phyloP scores from a whole-genome alignment of 2,329 filamentous ascomycete genomes.

The Pyrenophora teres region DNA sequence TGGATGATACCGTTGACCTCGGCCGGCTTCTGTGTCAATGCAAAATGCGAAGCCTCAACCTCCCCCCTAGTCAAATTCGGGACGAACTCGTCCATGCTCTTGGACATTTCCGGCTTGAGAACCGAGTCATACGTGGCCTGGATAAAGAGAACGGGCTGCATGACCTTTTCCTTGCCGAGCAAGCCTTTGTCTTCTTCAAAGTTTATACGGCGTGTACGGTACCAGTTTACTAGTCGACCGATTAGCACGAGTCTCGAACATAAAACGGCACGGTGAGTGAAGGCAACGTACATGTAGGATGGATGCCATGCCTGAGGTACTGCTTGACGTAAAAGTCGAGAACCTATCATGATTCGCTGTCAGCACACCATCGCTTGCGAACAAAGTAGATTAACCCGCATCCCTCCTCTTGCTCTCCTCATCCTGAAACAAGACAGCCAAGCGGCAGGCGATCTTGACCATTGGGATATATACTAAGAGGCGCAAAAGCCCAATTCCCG shows the following conservation, averaged over 20 bases:
- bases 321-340: slow-evolving; percentile 76
- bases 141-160: slow-evolving; percentile 71
- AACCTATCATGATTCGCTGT: slow-evolving; percentile 54
- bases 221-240: slow-evolving; percentile 72
- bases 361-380: slow-evolving; percentile 17
- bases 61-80: slow-evolving; percentile 67
- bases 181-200: slow-evolving; percentile 70
- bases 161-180: slow-evolving; percentile 40
- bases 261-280: no score
- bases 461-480: not conserved
- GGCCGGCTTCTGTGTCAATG: slow-evolving; percentile 71
- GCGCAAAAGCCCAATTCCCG: slow-evolving; percentile 10
- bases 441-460: no score
- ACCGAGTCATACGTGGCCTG: slow-evolving; percentile 72
- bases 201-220: slow-evolving; percentile 74
- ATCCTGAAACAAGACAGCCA: slow-evolving; percentile 7
- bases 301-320: slow-evolving; percentile 73
- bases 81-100: slow-evolving; percentile 71
- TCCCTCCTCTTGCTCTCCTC: not conserved
- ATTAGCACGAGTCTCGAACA: slow-evolving; percentile 11
- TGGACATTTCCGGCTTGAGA: slow-evolving; percentile 72
- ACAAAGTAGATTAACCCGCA: not conserved
- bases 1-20: slow-evolving; percentile 72
- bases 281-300: slow-evolving; percentile 65
- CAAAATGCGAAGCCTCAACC: slow-evolving; percentile 80